Percentiles rank a stretch among this genome's conserved stretches.
Conservation (phyloP, 176 grass and related monocot species). For the Zoysia pacifica region DNA sequence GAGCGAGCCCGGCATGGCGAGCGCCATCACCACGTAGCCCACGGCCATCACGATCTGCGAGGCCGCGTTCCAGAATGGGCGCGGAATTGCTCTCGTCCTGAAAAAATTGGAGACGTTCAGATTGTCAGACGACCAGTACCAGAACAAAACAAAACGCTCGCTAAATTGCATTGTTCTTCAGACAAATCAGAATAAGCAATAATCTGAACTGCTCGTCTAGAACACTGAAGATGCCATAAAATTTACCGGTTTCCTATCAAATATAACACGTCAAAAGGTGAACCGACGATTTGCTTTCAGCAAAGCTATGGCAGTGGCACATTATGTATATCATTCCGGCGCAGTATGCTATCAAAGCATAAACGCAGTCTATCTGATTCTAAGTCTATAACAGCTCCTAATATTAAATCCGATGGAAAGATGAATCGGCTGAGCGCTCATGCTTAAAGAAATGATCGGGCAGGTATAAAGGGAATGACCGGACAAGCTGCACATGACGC, state of each 20-base stretch:
- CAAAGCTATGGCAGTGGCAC: neutral
- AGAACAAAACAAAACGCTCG: neutral
- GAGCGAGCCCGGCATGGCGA: conserved; percentile 78
- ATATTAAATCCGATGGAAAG: neutral
- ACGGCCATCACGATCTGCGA: conserved; percentile 77
- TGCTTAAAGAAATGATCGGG: neutral
- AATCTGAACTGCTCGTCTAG: neutral
- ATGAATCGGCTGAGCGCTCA: conserved; percentile 18
- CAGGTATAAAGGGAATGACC: neutral
- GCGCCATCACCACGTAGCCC: conserved; percentile 79
- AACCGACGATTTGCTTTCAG: neutral
- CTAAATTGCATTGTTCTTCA: neutral
- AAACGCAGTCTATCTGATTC: neutral
- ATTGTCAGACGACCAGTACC: neutral
- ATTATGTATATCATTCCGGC: neutral
- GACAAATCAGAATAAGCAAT: neutral
- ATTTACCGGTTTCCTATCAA: neutral
- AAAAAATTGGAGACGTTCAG: neutral
- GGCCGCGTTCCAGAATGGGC: conserved; percentile 89
- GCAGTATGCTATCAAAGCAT: neutral
- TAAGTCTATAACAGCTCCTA: neutral
- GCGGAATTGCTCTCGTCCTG: conserved; percentile 71
- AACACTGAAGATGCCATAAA: neutral
- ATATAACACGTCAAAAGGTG: neutral
- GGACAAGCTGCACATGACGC: neutral